These are phyloP conservation scores for Pseudogymnoascus pannorum DNA, from an alignment of 2,329 filamentous ascomycete species.

Conservation along the genomic window DNA sequence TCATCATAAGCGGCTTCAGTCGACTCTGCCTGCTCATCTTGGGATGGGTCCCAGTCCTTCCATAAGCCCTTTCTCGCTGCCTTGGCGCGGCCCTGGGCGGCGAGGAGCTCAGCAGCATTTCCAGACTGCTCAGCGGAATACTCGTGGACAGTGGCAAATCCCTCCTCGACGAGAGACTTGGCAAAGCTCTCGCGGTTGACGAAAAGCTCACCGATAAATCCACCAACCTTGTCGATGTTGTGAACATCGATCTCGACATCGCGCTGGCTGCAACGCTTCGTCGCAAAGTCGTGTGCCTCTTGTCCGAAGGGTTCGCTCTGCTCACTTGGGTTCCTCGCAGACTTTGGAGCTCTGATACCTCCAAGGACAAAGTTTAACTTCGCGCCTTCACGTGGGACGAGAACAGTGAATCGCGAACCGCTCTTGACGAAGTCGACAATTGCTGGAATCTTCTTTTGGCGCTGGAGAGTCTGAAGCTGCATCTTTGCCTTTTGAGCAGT, in stretches of 20 bases:
- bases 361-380: constrained; percentile 94
- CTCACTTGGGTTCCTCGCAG: constrained; percentile 70
- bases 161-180: constrained; percentile 88
- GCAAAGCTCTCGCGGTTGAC: constrained; percentile 94
- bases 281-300: constrained; percentile 88
- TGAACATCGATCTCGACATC: constrained; percentile 95
- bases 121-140: constrained; percentile 96
- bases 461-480: constrained; percentile 76
- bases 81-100: constrained; percentile 84
- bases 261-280: constrained; percentile 80
- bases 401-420: constrained; percentile 86
- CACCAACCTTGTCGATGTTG: constrained; percentile 91
- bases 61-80: constrained; percentile 81
- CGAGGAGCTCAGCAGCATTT: constrained; percentile 78
- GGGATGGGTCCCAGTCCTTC: constrained; percentile 88
- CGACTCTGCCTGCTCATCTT: constrained; percentile 55
- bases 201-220: constrained; percentile 92
- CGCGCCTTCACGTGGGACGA: constrained; percentile 85
- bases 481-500: constrained; percentile 92
- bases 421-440: constrained; percentile 97
- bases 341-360: constrained; percentile 83
- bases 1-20: constrained; percentile 41
- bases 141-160: constrained; percentile 81
- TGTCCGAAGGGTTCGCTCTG: constrained; percentile 89
- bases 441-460: constrained; percentile 86